Evolutionary conservation across 352 stramenopile species (phyloP).

Genomic region (Phytophthora citrophthora): DNA sequence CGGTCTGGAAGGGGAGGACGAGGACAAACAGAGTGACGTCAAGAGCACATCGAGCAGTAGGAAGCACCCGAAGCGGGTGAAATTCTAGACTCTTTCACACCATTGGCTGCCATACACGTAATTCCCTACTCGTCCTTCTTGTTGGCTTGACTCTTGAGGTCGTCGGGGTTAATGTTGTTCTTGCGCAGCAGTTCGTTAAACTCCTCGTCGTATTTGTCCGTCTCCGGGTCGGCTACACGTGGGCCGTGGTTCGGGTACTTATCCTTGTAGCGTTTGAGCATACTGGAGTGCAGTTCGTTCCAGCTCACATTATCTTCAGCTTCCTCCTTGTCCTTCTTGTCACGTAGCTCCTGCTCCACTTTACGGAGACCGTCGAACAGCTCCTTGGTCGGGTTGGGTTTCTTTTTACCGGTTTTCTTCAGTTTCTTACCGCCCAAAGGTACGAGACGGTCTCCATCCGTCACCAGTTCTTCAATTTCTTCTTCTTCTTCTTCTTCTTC

Average conservation of each 20-base stretch:
- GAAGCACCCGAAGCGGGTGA: constrained; percentile 48
- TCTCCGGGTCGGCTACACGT: constrained; percentile 46
- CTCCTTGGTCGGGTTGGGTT: constrained; percentile 47
- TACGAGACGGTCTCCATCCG: constrained; percentile 59
- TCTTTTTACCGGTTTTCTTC: constrained; percentile 42
- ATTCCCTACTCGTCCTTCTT: constrained; percentile 27
- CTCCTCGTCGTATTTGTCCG: constrained; percentile 84
- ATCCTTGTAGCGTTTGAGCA: constrained; percentile 80
- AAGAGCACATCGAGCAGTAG: constrained; percentile 16
- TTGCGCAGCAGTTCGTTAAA: constrained; percentile 84
- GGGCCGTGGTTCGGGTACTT: constrained; percentile 76
- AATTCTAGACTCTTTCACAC: constrained; percentile 40
- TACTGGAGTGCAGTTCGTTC: constrained; percentile 77
- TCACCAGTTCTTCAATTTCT: constrained; percentile 78
- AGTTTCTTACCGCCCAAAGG: constrained; percentile 29
- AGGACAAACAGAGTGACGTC: constrained; percentile 11
- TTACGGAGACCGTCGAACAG: constrained; percentile 82
- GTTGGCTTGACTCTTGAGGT: constrained; percentile 54
- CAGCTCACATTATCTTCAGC: constrained; percentile 69
- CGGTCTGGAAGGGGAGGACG: constrained; percentile 46
- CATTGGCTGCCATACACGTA: not conserved
- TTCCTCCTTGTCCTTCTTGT: constrained; percentile 60
- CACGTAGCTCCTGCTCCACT: constrained; percentile 70
- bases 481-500: constrained; percentile 52
- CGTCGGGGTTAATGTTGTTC: constrained; percentile 72